These are phyloP conservation scores for Lentinula aciculospora DNA, from an alignment of 768 basidiomycete species.

Conservation along the genomic window DNA sequence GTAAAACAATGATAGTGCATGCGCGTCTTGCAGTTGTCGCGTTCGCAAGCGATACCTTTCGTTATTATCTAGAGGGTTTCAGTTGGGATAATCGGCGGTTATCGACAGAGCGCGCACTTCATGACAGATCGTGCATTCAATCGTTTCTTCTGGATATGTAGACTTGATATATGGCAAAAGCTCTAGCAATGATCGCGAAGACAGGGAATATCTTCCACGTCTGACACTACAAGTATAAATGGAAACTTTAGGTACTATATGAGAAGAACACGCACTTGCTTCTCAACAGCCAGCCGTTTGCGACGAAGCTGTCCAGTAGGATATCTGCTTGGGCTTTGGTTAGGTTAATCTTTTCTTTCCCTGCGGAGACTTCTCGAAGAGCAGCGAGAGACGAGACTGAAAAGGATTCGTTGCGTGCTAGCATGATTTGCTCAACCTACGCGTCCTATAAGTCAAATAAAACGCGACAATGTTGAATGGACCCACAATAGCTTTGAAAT, in stretches of 20 bases:
- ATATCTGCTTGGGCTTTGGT: conserved; percentile 71
- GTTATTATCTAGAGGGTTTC: conserved; percentile 50
- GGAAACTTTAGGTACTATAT: too few relatives aligned
- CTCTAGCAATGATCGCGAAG: conserved; percentile 70
- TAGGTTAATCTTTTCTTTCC: conserved; percentile 57
- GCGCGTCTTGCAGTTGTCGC: conserved; percentile 53
- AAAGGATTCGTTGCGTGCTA: conserved; percentile 67
- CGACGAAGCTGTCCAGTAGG: conserved; percentile 73
- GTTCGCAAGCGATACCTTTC: conserved; percentile 58
- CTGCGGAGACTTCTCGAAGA: conserved; percentile 57
- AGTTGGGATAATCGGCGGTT: not conserved
- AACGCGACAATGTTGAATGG: not conserved
- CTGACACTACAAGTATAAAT: conserved; percentile 22
- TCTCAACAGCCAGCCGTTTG: conserved; percentile 73
- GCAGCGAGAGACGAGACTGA: conserved; percentile 76
- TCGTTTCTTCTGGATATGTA: conserved; percentile 62
- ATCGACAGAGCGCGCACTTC: conserved; percentile 40
- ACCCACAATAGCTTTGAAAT: conserved; percentile 78
- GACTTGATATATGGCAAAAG: conserved; percentile 68
- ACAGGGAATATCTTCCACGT: conserved; percentile 69
- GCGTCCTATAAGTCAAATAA: not conserved
- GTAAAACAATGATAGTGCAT: conserved; percentile 65
- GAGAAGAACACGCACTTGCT: conserved; percentile 52
- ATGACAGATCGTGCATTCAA: conserved; percentile 70
- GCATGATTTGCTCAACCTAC: conserved; percentile 85